Percentiles rank a stretch among this genome's conserved stretches.
phyloP scores from a whole-genome alignment of 805 yeast genomes.

The Candida pseudofarinosa region DNA sequence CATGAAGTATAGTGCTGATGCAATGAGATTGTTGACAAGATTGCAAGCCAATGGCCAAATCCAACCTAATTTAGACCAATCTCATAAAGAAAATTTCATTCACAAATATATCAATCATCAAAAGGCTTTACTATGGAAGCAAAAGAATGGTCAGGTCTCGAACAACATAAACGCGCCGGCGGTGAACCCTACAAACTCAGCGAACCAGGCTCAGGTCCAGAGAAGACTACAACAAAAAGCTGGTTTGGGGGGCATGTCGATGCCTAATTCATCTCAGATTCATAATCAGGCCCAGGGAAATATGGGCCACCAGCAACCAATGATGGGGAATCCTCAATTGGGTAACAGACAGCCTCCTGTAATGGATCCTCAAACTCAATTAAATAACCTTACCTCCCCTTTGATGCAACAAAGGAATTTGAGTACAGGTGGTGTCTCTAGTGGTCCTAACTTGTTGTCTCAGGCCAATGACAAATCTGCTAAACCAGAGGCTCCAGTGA shows the following conservation, averaged over 20 bases:
- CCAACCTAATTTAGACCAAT: slow-evolving; percentile 30
- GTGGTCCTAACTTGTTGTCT: not conserved
- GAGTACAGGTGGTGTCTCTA: not conserved
- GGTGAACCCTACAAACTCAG: slow-evolving; percentile 6
- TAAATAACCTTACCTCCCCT: slow-evolving; percentile 16
- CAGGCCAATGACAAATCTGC: not conserved
- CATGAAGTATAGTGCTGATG: slow-evolving; percentile 35
- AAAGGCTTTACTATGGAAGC: slow-evolving; percentile 26
- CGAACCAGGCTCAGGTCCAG: slow-evolving; percentile 11
- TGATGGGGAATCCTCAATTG: slow-evolving; percentile 11
- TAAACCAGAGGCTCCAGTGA: not conserved
- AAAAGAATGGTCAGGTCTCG: slow-evolving; percentile 21
- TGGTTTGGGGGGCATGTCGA: slow-evolving; percentile 6
- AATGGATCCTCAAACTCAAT: slow-evolving; percentile 13
- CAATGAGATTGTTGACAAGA: slow-evolving; percentile 32
- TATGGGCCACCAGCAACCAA: slow-evolving; percentile 16
- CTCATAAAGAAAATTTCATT: slow-evolving; percentile 36
- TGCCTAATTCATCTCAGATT: slow-evolving; percentile 9
- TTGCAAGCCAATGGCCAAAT: slow-evolving; percentile 35
- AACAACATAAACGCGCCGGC: slow-evolving; percentile 1
- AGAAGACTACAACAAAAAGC: slow-evolving; percentile 10
- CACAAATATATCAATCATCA: slow-evolving; percentile 38
- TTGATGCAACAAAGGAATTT: slow-evolving; percentile 14
- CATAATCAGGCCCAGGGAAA: slow-evolving; percentile 12
- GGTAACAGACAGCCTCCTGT: slow-evolving; percentile 7